phyloP scores from a whole-genome alignment of 352 stramenopile species.

The Globisporangium carolinianum region DNA sequence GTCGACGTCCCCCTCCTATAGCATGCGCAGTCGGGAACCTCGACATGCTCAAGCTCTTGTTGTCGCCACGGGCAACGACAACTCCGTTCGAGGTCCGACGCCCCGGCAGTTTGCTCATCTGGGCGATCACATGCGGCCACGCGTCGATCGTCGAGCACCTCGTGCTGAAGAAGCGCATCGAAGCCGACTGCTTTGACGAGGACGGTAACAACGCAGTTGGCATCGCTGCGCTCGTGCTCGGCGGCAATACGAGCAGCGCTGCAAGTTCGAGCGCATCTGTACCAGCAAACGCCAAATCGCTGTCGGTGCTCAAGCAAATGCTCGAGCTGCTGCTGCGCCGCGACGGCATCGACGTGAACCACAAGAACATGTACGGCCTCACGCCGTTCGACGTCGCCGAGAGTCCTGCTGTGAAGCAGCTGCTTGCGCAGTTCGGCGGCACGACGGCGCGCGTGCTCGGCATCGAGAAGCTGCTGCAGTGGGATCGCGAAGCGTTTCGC shows the following conservation, averaged over 20 bases:
- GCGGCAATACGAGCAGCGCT: background rate
- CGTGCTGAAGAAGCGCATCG: conserved; percentile 31
- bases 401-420: conserved; percentile 27
- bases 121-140: conserved; percentile 47
- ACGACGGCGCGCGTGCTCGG: conserved; percentile 32
- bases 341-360: conserved; percentile 47
- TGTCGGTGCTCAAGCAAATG: conserved; percentile 17
- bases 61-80: conserved; percentile 13
- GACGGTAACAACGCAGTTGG: conserved; percentile 65
- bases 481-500: conserved; percentile 40
- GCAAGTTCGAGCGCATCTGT: background rate
- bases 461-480: conserved; percentile 40
- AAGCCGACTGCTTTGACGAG: conserved; percentile 60
- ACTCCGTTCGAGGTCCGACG: conserved; percentile 18
- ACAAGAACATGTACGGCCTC: conserved; percentile 66
- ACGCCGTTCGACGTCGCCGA: conserved; percentile 52
- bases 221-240: conserved; percentile 39
- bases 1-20: conserved; percentile 1
- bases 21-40: conserved; percentile 44
- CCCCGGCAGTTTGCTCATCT: conserved; percentile 50
- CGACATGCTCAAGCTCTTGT: conserved; percentile 55
- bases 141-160: conserved; percentile 37
- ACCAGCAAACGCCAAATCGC: background rate
- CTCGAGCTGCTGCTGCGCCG: conserved; percentile 19
- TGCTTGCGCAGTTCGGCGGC: conserved; percentile 36